Conservation (phyloP, 176 grass and related monocot species). For the Tillandsia fasciculata region DNA sequence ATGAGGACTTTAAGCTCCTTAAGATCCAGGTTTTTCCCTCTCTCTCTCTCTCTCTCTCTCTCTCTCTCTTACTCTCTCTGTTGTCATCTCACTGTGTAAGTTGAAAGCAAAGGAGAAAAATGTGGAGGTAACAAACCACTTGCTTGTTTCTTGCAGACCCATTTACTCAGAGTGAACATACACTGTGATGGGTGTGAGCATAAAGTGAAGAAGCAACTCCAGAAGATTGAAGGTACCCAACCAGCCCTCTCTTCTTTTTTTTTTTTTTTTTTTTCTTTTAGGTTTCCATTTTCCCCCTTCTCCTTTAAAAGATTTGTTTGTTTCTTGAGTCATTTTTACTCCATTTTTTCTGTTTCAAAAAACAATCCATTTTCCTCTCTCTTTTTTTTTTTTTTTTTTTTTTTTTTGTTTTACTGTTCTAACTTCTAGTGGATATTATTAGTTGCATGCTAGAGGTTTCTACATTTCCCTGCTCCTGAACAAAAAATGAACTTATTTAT, state of each 20-base stretch:
- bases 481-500: too few species aligned
- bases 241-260: not conserved
- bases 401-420: not conserved
- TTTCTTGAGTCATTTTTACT: not conserved
- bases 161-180: conserved; percentile 91
- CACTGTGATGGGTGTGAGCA: conserved; percentile 94
- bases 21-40: conserved; percentile 79
- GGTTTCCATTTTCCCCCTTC: not conserved
- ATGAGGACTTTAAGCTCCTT: conserved; percentile 92
- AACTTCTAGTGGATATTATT: too few species aligned
- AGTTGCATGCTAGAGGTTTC: too few species aligned
- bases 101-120: conserved; percentile 19
- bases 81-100: not conserved
- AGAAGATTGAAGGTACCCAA: conserved; percentile 78
- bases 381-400: not conserved
- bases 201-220: conserved; percentile 94
- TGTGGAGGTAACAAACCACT: conserved; percentile 12
- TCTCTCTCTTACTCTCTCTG: not conserved
- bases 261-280: not conserved
- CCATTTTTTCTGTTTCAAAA: not conserved
- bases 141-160: conserved; percentile 53
- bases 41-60: conserved; percentile 3
- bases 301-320: not conserved
- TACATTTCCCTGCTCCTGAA: too few species aligned
- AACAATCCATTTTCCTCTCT: not conserved